Base-by-base conservation (phyloP, 352 stramenopile species). In the Pythium coloratum region DNA sequence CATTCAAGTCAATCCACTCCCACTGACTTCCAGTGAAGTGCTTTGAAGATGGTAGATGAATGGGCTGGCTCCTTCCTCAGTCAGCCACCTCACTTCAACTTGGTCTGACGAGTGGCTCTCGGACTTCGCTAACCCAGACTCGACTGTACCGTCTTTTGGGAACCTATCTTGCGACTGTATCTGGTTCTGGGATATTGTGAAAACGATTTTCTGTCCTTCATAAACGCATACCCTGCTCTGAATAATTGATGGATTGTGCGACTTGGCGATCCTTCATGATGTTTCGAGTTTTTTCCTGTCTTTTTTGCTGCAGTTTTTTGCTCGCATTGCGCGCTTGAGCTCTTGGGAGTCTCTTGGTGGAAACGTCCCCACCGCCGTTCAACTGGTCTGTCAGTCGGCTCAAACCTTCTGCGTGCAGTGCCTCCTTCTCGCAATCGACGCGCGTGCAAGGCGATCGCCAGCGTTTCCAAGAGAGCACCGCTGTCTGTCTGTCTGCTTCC, bases 251-350 rank as follows among this genome's bases (percentile, higher is more conserved):
- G 24, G 14, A 50, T 0, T 9, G 6, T 2, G 34, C 2, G 2
- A 10, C 18, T 13, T 18, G 36, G 54, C 59, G 58, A 67, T 71
- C 66, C 58, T 67, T 71, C 59, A 28, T 30, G 53, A 59, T 63
- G 58, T 50, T 67, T 67, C 66, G 58, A 64, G 58, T 71, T 67
- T 67, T 63, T 67, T 54, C 20, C 24, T 62, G 44, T 53, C 26
- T 44, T 28, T 64, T 13, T n/a, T 36, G 42, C 55, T 63, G 40
- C 60, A 55, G 50, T 59, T 66, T 70, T 60, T 65, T 70, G 62
- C 18, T 62, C 14, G 42, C 26, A 63, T 59, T 44, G 38, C 26
- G 53, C 51, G 16, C 61, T 56, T 32, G 40, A 56, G 55, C 46
- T 20, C 50, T 20, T 34, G 20, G 32, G 61, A 55, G 61, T 30